Percentiles rank a stretch among this genome's conserved stretches.
These are phyloP conservation scores for Amanita pseudoporphyria DNA, from an alignment of 768 basidiomycete species.

Conservation along the genomic window DNA sequence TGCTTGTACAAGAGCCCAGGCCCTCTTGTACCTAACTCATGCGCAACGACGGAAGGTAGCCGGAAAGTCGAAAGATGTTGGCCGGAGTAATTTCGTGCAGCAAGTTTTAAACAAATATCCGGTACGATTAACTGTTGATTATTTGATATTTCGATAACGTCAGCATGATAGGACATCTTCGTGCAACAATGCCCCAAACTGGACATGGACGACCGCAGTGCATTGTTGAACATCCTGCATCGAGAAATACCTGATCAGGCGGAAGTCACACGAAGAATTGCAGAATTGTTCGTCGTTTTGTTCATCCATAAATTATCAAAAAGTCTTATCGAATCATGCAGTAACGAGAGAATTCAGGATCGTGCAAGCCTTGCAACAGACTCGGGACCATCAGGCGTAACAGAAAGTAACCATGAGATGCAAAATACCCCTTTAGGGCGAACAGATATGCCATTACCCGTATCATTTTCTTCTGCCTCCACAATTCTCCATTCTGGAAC, in stretches of 20 bases:
- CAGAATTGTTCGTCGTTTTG: slow-evolving; percentile 38
- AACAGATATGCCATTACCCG: background rate
- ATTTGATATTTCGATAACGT: background rate
- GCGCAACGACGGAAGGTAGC: slow-evolving; percentile 38
- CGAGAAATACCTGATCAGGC: slow-evolving; percentile 33
- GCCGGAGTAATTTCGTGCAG: slow-evolving; percentile 50
- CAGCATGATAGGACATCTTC: background rate
- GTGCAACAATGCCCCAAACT: background rate
- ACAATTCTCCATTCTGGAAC: too few species aligned
- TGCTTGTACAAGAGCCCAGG: slow-evolving; percentile 80
- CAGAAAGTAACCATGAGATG: background rate
- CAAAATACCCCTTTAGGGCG: background rate
- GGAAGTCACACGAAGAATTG: slow-evolving; percentile 30
- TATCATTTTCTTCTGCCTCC: background rate
- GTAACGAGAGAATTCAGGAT: background rate
- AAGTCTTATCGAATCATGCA: background rate
- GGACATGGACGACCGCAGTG: background rate
- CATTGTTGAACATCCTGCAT: slow-evolving; percentile 31
- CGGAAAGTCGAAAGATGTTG: slow-evolving; percentile 42
- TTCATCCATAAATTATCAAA: background rate
- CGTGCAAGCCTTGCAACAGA: background rate
- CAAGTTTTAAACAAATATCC: slow-evolving; percentile 18
- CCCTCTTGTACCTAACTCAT: slow-evolving; percentile 51
- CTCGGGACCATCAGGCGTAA: background rate
- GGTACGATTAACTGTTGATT: background rate